Evolutionary conservation across 805 yeast genomes (phyloP).

Genomic region (Yamadazyma nakazawae): DNA sequence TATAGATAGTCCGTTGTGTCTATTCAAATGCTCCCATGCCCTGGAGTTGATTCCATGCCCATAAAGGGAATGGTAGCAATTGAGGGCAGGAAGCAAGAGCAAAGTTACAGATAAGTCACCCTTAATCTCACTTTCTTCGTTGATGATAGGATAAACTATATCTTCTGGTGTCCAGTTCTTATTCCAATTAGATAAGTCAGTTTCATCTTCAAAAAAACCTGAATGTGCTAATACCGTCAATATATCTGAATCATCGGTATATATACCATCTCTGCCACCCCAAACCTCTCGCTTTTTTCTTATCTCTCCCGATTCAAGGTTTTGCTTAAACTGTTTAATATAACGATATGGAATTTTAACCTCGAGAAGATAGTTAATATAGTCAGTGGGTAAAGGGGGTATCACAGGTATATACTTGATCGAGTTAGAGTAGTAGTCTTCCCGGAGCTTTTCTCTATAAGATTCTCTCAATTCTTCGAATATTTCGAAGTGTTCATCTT

Average conservation of each 20-base stretch:
- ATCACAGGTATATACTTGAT: slow-evolving; percentile 34
- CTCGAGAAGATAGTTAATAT: slow-evolving; percentile 45
- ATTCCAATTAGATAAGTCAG: slow-evolving; percentile 34
- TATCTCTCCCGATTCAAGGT: slow-evolving; percentile 38
- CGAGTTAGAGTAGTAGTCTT: slow-evolving; percentile 19
- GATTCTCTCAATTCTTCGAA: slow-evolving; percentile 26
- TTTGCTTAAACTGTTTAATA: slow-evolving; percentile 36
- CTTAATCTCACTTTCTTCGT: slow-evolving; percentile 20
- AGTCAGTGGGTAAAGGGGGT: slow-evolving; percentile 36
- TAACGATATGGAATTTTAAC: slow-evolving; percentile 51
- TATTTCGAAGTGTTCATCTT: slow-evolving; percentile 27
- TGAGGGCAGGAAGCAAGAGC: slow-evolving; percentile 64
- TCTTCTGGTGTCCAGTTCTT: slow-evolving; percentile 25
- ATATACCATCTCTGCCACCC: slow-evolving; percentile 80
- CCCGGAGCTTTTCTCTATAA: slow-evolving; percentile 23
- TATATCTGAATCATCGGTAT: slow-evolving; percentile 91
- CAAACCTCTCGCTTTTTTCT: slow-evolving; percentile 51
- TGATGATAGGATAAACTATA: slow-evolving; percentile 21
- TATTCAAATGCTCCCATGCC: slow-evolving; percentile 52
- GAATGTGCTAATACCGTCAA: slow-evolving; percentile 70
- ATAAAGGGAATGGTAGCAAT: slow-evolving; percentile 60
- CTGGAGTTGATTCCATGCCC: slow-evolving; percentile 73
- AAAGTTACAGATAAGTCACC: slow-evolving; percentile 58
- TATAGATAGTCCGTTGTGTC: slow-evolving; percentile 78
- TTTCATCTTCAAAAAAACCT: slow-evolving; percentile 52